Evolutionary conservation across 805 yeast genomes (phyloP).

Genomic region (Komagataella ulmi): DNA sequence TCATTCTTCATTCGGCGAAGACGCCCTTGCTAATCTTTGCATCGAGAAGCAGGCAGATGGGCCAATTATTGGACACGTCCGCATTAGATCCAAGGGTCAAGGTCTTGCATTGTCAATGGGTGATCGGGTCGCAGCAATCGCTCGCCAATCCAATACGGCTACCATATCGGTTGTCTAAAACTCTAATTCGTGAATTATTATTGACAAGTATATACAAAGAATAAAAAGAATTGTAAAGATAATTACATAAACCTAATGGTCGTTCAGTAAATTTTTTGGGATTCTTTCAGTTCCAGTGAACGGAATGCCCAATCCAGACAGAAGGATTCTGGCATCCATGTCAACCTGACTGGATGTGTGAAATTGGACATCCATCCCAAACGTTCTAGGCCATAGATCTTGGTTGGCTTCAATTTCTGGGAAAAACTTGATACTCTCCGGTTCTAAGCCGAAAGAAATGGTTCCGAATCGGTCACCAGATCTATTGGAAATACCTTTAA

Average conservation of each 20-base stretch:
- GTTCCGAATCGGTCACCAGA: conserved; percentile 83
- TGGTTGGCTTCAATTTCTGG: conserved; percentile 90
- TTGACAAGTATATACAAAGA: background rate
- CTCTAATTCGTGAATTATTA: background rate
- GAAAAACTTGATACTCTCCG: conserved; percentile 67
- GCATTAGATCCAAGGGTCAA: conserved; percentile 96
- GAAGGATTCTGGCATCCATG: conserved; percentile 72
- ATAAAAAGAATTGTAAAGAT: too few relatives aligned
- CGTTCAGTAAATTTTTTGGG: conserved; percentile 12
- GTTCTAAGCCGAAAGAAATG: conserved; percentile 69
- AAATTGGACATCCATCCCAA: conserved; percentile 75
- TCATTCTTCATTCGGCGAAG: conserved; percentile 90
- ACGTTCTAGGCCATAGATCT: conserved; percentile 79
- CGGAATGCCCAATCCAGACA: conserved; percentile 76
- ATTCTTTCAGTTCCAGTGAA: conserved; percentile 42
- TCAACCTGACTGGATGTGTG: conserved; percentile 87
- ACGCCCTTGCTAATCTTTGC: conserved; percentile 90
- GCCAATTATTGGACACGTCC: conserved; percentile 81
- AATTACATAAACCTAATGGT: too few relatives aligned
- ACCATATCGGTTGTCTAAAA: background rate
- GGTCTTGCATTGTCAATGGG: conserved; percentile 93
- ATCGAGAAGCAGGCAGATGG: conserved; percentile 72
- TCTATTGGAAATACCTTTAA: conserved; percentile 59
- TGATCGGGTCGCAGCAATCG: conserved; percentile 80
- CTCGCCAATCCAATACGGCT: conserved; percentile 16